Base-by-base conservation (phyloP, 371 early-diverging fungal genomes). In the Blakeslea trispora region DNA sequence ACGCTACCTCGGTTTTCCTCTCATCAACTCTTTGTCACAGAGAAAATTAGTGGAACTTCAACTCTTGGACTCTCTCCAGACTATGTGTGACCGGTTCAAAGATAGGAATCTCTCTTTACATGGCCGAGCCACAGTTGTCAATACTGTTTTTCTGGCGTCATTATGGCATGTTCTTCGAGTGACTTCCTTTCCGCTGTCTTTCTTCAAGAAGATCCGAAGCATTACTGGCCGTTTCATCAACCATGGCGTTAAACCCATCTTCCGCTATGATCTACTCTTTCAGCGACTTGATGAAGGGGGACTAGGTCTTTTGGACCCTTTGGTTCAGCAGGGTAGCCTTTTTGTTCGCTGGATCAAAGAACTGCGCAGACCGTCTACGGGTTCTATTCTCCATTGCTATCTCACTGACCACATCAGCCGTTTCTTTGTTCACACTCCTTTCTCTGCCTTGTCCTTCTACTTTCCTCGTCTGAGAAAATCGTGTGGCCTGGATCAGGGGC, bases 111-210 rank as follows among this genome's bases (percentile, higher is more conserved):
- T 71, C 0, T 64, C 68, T 10, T 28, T 67, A 15, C 46, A 47
- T 10, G 63, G 67, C 9, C 14, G 53, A 14, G 53, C 39, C 8
- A 51, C 46, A 18, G 52, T 62, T 13, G 15, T 53, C 13, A 67
- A 67, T 44, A 39, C 62, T n/a, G 24, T 67, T 0, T 23, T 56
- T 14, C 53, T 67, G 15, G 52, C 62, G 5, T 43, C 24, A 6
- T 43, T 59, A 5, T 67, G 67, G 67, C 59, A 67, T 32, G 32
- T 62, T 9, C 23, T 59, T 0, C 55, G 61, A 28, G 49, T 61
- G 1, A 46, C 44, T 21, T 28, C 28, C 28, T 28, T 28, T 28
- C 28, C 28, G 28, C 28, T 28, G 28, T 28, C 28, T 28, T 40
- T 17, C 51, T 40, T 7, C 35, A 37, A 11, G 32, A 24, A 18